Percentiles rank a stretch among this genome's conserved stretches.
Conservation (phyloP, 164 flowering plant genomes). For the Stephania japonica region DNA sequence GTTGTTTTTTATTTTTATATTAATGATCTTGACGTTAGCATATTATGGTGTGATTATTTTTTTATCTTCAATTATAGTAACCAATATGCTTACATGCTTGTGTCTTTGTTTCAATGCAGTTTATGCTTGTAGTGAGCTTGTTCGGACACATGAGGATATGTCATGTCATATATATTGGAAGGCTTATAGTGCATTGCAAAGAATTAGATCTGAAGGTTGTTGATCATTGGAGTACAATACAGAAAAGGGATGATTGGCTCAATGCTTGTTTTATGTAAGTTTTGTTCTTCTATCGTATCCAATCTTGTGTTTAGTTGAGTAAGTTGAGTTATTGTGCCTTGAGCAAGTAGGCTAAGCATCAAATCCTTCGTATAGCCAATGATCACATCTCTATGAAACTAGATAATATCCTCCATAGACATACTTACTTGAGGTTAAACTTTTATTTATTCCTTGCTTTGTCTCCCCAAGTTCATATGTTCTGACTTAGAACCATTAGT, state of each 20-base stretch:
- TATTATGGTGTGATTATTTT: too few relatives aligned
- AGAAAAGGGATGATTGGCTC: slow-evolving; percentile 60
- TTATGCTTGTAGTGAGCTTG: slow-evolving; percentile 37
- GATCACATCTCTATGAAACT: too few relatives aligned
- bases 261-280: slow-evolving; percentile 76
- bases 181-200: slow-evolving; percentile 60
- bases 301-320: neutral
- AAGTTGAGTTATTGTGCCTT: neutral
- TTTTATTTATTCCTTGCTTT: too few relatives aligned
- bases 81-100: neutral
- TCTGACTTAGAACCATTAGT: too few relatives aligned
- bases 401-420: too few relatives aligned
- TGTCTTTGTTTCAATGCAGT: slow-evolving; percentile 28
- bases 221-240: slow-evolving; percentile 76
- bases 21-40: too few relatives aligned
- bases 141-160: slow-evolving; percentile 59
- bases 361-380: neutral
- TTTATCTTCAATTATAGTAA: neutral
- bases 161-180: slow-evolving; percentile 62
- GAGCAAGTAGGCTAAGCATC: neutral
- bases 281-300: neutral
- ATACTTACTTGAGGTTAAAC: too few relatives aligned
- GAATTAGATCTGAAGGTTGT: slow-evolving; percentile 63
- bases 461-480: too few relatives aligned
- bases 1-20: too few relatives aligned